phyloP scores from a whole-genome alignment of 768 basidiomycete genomes.

The Lentinus tigrinus region DNA sequence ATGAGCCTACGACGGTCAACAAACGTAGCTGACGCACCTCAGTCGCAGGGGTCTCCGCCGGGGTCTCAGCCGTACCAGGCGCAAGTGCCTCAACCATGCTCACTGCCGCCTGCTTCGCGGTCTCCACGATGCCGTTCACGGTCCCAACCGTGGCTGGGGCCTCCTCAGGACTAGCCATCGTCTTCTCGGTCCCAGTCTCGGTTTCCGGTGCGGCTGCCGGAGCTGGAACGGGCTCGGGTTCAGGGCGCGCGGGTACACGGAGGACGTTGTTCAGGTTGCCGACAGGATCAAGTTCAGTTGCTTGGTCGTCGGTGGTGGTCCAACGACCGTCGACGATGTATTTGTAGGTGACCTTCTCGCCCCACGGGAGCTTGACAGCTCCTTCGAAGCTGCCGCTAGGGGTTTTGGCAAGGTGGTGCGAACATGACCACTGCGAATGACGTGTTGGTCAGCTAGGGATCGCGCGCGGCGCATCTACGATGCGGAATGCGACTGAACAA shows the following conservation, averaged over 20 bases:
- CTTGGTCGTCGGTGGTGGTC: slow-evolving; percentile 51
- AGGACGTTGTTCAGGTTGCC: slow-evolving; percentile 76
- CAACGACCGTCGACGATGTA: slow-evolving; percentile 77
- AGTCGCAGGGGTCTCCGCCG: slow-evolving; percentile 5
- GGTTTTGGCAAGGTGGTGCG: slow-evolving; percentile 52
- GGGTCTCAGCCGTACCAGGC: slow-evolving; percentile 20
- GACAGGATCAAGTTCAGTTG: slow-evolving; percentile 57
- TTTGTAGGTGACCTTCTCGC: slow-evolving; percentile 67
- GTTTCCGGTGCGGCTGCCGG: slow-evolving; percentile 10
- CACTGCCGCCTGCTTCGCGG: slow-evolving; percentile 23
- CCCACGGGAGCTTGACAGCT: slow-evolving; percentile 57
- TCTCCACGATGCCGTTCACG: slow-evolving; percentile 15
- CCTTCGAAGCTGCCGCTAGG: slow-evolving; percentile 53
- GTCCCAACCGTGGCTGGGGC: not conserved
- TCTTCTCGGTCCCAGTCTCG: not conserved
- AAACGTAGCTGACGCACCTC: not conserved
- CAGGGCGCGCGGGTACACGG: slow-evolving; percentile 44
- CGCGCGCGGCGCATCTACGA: slow-evolving; percentile 1
- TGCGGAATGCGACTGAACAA: not conserved
- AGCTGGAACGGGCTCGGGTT: slow-evolving; percentile 4
- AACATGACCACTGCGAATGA: slow-evolving; percentile 55
- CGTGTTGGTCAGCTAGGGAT: slow-evolving; percentile 4
- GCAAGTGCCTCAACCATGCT: slow-evolving; percentile 26
- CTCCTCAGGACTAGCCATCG: not conserved
- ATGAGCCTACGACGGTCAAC: not conserved